Evolutionary conservation across 768 basidiomycete genomes (phyloP).

Genomic region (Ramaria sp.): DNA sequence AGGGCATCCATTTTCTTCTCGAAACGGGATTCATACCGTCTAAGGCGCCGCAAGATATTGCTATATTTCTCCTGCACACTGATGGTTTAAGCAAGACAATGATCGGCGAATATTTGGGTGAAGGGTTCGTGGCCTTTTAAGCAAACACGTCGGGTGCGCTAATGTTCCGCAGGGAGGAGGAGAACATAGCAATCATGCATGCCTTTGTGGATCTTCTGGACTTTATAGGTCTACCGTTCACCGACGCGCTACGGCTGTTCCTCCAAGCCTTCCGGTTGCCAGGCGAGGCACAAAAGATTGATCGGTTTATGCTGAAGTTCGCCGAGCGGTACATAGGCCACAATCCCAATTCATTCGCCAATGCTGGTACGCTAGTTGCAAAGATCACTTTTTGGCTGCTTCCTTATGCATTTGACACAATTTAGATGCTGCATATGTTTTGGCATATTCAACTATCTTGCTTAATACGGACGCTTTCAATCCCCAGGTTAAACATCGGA

Average conservation of each 20-base stretch:
- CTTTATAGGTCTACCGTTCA: constrained; percentile 70
- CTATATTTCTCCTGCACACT: constrained; percentile 72
- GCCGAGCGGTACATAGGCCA: constrained; percentile 95
- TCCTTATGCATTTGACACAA: neutral
- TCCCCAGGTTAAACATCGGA: constrained; percentile 87
- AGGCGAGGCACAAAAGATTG: constrained; percentile 96
- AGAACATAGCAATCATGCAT: constrained; percentile 91
- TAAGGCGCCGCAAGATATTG: constrained; percentile 65
- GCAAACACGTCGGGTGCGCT: neutral
- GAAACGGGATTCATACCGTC: constrained; percentile 81
- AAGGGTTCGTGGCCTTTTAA: constrained; percentile 54
- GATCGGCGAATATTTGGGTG: constrained; percentile 97
- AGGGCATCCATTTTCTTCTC: constrained; percentile 86
- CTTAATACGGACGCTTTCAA: constrained; percentile 97
- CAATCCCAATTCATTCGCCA: constrained; percentile 74
- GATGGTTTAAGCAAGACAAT: constrained; percentile 92
- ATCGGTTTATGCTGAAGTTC: constrained; percentile 98
- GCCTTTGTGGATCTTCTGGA: constrained; percentile 92
- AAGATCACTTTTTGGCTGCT: neutral
- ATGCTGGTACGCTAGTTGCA: constrained; percentile 59
- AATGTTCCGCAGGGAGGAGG: constrained; percentile 54
- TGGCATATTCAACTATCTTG: constrained; percentile 92
- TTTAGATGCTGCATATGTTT: constrained; percentile 83
- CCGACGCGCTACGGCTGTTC: constrained; percentile 83
- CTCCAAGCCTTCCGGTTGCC: constrained; percentile 94